A percentile compares a stretch with the other conserved stretches of the same genome.
Evolutionary conservation across 768 basidiomycete genomes (phyloP).

Genomic region (Austroboletus festivus): DNA sequence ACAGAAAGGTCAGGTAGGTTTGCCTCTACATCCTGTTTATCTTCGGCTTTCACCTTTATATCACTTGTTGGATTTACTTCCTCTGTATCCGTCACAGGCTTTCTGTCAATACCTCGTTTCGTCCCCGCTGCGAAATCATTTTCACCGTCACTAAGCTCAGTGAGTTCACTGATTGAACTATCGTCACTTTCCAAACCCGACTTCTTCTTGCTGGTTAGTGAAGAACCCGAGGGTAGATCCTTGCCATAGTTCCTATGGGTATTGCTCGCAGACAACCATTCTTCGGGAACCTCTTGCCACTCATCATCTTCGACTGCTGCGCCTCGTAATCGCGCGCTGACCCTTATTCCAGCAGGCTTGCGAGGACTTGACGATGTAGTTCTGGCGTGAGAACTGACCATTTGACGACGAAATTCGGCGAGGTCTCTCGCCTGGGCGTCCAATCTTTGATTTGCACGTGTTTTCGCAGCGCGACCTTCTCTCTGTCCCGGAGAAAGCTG

Average conservation of each 20-base stretch:
- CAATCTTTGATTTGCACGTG: constrained; percentile 65
- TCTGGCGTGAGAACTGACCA: constrained; percentile 12
- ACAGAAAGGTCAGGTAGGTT: not conserved
- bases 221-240: constrained; percentile 5
- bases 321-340: constrained; percentile 65
- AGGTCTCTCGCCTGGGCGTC: constrained; percentile 68
- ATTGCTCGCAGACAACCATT: constrained; percentile 48
- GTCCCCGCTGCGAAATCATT: constrained; percentile 25
- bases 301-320: constrained; percentile 50
- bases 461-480: constrained; percentile 63
- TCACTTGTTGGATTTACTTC: not conserved
- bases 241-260: constrained; percentile 17
- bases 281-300: constrained; percentile 79
- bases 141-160: constrained; percentile 58
- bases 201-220: constrained; percentile 9
- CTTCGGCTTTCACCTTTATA: constrained; percentile 1
- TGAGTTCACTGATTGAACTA: constrained; percentile 69
- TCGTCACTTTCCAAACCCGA: constrained; percentile 62
- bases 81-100: not conserved
- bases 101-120: constrained; percentile 3
- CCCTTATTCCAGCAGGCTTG: constrained; percentile 51
- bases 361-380: constrained; percentile 22
- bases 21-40: constrained; percentile 1
- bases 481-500: constrained; percentile 34
- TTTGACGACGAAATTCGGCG: constrained; percentile 56